Conservation (phyloP, 2,329 filamentous ascomycete species). For the Diaporthe velutina region DNA sequence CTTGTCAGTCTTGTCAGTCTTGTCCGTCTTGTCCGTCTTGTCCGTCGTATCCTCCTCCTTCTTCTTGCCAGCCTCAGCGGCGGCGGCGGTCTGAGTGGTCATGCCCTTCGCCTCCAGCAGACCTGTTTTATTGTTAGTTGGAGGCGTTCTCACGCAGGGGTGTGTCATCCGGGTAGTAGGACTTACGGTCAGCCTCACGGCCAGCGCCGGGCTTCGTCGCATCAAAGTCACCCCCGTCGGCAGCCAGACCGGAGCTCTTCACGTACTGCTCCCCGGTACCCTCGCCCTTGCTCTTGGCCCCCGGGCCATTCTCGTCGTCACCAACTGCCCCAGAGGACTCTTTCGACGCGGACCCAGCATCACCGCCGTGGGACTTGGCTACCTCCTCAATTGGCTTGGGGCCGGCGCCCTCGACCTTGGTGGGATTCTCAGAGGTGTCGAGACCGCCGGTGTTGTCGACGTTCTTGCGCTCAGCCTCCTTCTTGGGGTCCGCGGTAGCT, state of each 20-base stretch:
- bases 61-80: conserved; percentile 39
- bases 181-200: conserved; percentile 74
- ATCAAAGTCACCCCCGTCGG: conserved; percentile 78
- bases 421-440: conserved; percentile 49
- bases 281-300: conserved; percentile 52
- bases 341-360: conserved; percentile 43
- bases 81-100: conserved; percentile 45
- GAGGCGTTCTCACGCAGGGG: conserved; percentile 39
- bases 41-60: conserved; percentile 38
- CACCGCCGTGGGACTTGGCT: conserved; percentile 50
- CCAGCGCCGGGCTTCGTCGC: conserved; percentile 74
- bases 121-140: conserved; percentile 51
- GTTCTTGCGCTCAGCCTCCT: conserved; percentile 47
- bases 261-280: conserved; percentile 70
- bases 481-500: conserved; percentile 50
- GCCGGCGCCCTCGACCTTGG: conserved; percentile 56
- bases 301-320: conserved; percentile 43
- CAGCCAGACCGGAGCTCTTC: conserved; percentile 68
- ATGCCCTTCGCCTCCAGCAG: conserved; percentile 67
- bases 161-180: conserved; percentile 36
- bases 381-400: conserved; percentile 57
- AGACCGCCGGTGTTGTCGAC: conserved; percentile 51
- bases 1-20: conserved; percentile 41
- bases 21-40: conserved; percentile 42
- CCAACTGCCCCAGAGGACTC: neutral